Evolutionary conservation across 805 yeast genomes (phyloP).

Genomic region (Starmerella roubikii): DNA sequence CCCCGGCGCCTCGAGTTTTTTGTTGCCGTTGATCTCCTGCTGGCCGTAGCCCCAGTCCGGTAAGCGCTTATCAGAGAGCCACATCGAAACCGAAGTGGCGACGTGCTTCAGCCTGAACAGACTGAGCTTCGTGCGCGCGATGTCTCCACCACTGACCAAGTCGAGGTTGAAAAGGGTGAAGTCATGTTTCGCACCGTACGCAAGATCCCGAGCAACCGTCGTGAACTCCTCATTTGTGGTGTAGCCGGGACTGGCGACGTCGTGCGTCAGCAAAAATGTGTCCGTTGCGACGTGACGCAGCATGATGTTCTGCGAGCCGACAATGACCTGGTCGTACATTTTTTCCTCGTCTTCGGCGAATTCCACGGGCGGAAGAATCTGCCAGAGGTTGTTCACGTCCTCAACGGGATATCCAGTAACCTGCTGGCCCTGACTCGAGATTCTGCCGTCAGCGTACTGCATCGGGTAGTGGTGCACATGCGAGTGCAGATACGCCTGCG

Average conservation of each 20-base stretch:
- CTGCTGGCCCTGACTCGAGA: slow-evolving; percentile 91
- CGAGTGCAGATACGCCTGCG: slow-evolving; percentile 56
- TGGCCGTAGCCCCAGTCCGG: slow-evolving; percentile 95
- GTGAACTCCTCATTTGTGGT: slow-evolving; percentile 66
- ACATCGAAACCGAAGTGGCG: slow-evolving; percentile 66
- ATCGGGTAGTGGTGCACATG: slow-evolving; percentile 77
- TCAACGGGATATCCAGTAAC: slow-evolving; percentile 74
- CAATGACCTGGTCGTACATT: slow-evolving; percentile 22
- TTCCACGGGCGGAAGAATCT: slow-evolving; percentile 19
- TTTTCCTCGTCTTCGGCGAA: slow-evolving; percentile 28
- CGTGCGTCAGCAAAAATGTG: slow-evolving; percentile 72
- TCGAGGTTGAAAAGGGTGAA: slow-evolving; percentile 57
- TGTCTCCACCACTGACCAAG: slow-evolving; percentile 21
- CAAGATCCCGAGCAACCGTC: slow-evolving; percentile 59
- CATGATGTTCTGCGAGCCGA: slow-evolving; percentile 59
- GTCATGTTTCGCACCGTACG: slow-evolving; percentile 63
- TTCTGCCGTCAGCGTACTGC: slow-evolving; percentile 90
- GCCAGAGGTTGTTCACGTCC: slow-evolving; percentile 77
- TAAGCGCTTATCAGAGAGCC: slow-evolving; percentile 60
- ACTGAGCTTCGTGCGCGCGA: slow-evolving; percentile 53
- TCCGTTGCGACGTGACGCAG: slow-evolving; percentile 57
- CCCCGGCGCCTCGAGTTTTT: slow-evolving; percentile 51
- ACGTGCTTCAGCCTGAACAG: slow-evolving; percentile 63
- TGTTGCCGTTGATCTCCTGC: slow-evolving; percentile 91
- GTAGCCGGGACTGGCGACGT: slow-evolving; percentile 60